Evolutionary conservation across 257 asterid species (phyloP).

Genomic region (Solanum peruvianum): DNA sequence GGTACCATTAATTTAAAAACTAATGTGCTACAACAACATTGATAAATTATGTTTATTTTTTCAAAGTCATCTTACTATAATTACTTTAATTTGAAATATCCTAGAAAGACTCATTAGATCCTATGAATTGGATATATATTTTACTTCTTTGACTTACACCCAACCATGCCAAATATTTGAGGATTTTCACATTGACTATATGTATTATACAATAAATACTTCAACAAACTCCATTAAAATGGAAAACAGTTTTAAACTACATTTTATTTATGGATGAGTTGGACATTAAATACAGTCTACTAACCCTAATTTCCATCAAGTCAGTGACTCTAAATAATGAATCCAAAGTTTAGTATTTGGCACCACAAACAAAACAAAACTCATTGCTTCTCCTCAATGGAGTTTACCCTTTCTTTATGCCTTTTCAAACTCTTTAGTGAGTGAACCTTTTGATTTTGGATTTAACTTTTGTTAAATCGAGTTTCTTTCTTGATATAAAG

Average conservation of each 20-base stretch:
- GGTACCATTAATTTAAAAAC: neutral
- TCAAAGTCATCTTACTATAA: neutral
- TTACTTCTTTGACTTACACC: neutral
- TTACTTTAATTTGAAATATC: neutral
- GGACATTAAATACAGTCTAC: neutral
- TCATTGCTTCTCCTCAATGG: neutral
- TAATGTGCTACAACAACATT: neutral
- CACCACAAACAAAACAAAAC: neutral
- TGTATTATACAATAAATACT: neutral
- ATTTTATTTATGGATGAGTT: neutral
- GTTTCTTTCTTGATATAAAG: neutral
- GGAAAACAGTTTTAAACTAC: neutral
- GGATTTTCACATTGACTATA: neutral
- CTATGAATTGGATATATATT: neutral
- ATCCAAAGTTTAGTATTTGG: neutral
- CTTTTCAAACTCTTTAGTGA: neutral
- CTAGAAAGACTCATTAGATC: neutral
- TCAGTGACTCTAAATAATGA: neutral
- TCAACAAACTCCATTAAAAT: neutral
- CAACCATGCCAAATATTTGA: neutral
- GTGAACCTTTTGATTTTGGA: neutral
- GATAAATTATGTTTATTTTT: neutral
- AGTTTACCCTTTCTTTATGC: neutral
- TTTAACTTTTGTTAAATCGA: neutral
- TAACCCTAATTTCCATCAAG: neutral